Base-by-base conservation (phyloP, 306 rosid genomes). In the Begonia peltatifolia region DNA sequence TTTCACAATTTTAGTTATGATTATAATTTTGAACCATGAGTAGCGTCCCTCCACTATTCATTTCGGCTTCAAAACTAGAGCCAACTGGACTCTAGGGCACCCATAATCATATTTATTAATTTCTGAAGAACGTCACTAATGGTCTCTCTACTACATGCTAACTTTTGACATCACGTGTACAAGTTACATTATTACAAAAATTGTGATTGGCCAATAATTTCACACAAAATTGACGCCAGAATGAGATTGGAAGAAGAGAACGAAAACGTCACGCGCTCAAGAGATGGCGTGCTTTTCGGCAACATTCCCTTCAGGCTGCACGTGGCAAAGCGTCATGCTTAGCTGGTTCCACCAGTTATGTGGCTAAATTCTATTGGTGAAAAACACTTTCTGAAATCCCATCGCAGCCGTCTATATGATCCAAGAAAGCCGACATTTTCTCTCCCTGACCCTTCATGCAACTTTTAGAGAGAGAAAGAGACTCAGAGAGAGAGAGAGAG, bases 361-460 rank as follows among this genome's bases (percentile, higher is more conserved):
- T 84, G 89, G 68, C 81, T 0, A 0, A 0, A 1, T 11, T 7
- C 46, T 36, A 84, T 25, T 43, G 74, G 87, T 14, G 0, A 1
- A 43, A 11, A 8, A 9, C 11, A 30, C 42, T 25, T 14, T 14
- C 48, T 71, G 22, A 66, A 71, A 76, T 80, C 76, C 61, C 80
- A 84, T 84, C 84, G 44, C 67, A 78, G 74, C 93, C 97, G 89
- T 89, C 79, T 59, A 52, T 65, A 62, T 53, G 63, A 70, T 65
- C 80, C 82, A 64, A 58, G 38, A 30, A 30, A 64, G 59, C 73
- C 71, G 60, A 69, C 80, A 65, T 48, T 61, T 50, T 7, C 58
- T 61, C 65, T 52, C 72, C 61, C 84, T 62, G 63, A 64, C 84
- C 72, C 60, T 53, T 59, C 71, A 25, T 54, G n/a, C 11, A 9